Evolutionary conservation across 2,329 filamentous ascomycete genomes (phyloP).

Genomic region (Penicillium paneum): DNA sequence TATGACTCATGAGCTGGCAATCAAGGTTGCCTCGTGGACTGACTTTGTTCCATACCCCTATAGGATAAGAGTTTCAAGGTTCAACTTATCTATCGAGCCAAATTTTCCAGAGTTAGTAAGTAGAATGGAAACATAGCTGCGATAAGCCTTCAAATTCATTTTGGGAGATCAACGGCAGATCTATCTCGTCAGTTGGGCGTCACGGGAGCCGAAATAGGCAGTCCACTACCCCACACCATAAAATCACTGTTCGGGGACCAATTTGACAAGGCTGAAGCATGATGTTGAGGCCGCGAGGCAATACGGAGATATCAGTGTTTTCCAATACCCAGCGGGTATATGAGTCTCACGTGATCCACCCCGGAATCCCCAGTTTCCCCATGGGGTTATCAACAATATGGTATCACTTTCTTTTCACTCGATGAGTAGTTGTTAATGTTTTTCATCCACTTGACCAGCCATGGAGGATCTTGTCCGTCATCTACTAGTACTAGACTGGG

Average conservation of each 20-base stretch:
- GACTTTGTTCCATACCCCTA: not conserved
- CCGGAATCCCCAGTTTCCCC: not conserved
- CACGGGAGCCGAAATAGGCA: not conserved
- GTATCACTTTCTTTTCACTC: not conserved
- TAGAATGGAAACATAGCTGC: too few species aligned
- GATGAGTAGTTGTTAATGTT: not conserved
- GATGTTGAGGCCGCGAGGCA: not conserved
- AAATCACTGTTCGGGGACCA: not conserved
- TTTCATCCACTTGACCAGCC: not conserved
- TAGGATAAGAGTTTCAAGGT: too few species aligned
- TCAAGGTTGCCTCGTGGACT: not conserved
- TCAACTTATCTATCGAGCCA: too few species aligned
- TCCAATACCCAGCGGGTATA: not conserved
- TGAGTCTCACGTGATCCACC: too few species aligned
- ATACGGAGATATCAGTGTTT: too few species aligned
- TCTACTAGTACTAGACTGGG: too few species aligned
- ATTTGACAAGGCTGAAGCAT: not conserved
- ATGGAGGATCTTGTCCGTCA: not conserved
- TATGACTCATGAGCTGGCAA: not conserved
- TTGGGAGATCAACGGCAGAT: too few species aligned
- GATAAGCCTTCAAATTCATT: too few species aligned
- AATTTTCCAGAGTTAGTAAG: too few species aligned
- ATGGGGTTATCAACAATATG: too few species aligned
- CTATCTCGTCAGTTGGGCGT: not conserved
- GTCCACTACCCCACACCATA: not conserved